Percentiles rank a stretch among this genome's conserved stretches.
Evolutionary conservation across 129 eudicot species (phyloP).

Genomic region (Flaveria trinervia): DNA sequence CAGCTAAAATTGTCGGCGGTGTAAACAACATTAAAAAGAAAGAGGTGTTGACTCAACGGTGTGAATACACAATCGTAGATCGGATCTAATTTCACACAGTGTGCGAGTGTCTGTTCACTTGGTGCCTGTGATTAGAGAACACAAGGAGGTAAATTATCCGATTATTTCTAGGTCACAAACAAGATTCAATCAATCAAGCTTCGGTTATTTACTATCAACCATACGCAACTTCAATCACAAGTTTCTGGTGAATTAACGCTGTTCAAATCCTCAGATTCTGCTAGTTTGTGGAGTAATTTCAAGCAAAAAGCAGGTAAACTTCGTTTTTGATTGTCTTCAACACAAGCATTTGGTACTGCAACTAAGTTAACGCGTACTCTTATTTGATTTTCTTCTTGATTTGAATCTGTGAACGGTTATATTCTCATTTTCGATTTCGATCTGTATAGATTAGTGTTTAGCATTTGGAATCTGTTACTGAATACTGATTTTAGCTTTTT

Average conservation of each 20-base stretch:
- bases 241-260: slow-evolving; percentile 21
- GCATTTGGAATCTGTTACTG: background rate
- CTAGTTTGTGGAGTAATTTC: slow-evolving; percentile 16
- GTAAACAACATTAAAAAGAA: background rate
- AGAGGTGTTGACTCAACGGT: slow-evolving; percentile 8
- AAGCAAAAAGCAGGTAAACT: slow-evolving; percentile 1
- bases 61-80: slow-evolving; percentile 22
- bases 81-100: slow-evolving; percentile 20
- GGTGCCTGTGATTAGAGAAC: background rate
- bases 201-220: background rate
- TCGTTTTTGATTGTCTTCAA: slow-evolving; percentile 16
- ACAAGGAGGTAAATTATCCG: background rate
- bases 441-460: slow-evolving; percentile 18
- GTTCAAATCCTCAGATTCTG: background rate
- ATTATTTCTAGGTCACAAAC: slow-evolving; percentile 20
- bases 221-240: slow-evolving; percentile 32
- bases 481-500: background rate
- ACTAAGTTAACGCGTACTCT: slow-evolving; percentile 2
- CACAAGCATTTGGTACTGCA: background rate
- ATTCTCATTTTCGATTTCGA: slow-evolving; percentile 15
- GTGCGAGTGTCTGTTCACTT: background rate
- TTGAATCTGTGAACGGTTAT: slow-evolving; percentile 10
- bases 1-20: slow-evolving; percentile 17
- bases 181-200: slow-evolving; percentile 21
- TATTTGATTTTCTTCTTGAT: background rate